Base-by-base conservation (phyloP, 805 yeast genomes). In the Kodamaea neixiangensis region DNA sequence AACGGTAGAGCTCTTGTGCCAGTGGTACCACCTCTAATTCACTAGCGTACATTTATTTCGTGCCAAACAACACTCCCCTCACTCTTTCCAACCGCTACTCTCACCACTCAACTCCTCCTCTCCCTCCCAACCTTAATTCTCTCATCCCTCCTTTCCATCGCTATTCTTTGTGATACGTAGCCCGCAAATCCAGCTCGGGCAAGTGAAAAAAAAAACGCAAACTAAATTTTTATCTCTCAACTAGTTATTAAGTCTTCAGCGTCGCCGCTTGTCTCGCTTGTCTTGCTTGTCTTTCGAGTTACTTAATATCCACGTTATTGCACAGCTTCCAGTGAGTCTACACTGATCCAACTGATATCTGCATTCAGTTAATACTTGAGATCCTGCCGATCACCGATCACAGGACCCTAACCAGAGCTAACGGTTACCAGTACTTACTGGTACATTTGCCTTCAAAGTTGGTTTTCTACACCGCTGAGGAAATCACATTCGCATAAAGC, bases 171-270 rank as follows among this genome's bases (percentile, higher is more conserved):
- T 37, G 4, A 13, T 21, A 22, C 14, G 5, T 22, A 18, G 3
- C 10, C 31, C 31, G 5, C 21, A 20, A n/a, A 20, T 15, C 21
- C 19, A 37, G n/a, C 41, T 37, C 41, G 15, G 38, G 14, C 38
- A 34, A 34, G 19, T 37, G 19, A 37, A 37, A 34, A 34, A 34
- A 34, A 37, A 37, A 37, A 37, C 41, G 19, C 41, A 37, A 37
- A 17, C 19, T 13, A 37, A 17, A 17, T 37, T 37, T 37, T 37
- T 17, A 37, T 37, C 7, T 37, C 31, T 25, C 31, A 25, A 25
- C 31, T 13, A 25, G 31, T 25, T 25, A 25, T 25, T 25, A 25
- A 25, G 31, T 25, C 31, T 25, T 25, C 11, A 25, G 31, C 31
- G 31, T 25, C 31, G 31, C 10, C 11, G 10, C 31, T 25, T 25